A percentile compares a stretch with the other conserved stretches of the same genome.
phyloP scores from a whole-genome alignment of 345 rosid genomes.

The Salix dunnii region DNA sequence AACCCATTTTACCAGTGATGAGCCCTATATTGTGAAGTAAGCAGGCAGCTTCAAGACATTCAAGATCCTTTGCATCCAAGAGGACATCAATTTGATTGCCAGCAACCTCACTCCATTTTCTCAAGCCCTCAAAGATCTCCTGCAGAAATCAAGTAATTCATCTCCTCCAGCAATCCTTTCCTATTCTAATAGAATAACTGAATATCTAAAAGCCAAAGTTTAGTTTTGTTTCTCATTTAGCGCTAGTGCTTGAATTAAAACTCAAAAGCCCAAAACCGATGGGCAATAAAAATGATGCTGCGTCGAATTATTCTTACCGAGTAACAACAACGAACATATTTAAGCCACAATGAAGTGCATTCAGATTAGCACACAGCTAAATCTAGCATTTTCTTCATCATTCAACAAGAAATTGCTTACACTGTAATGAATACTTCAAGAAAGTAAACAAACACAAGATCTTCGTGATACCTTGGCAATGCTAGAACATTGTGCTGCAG shows the following conservation, averaged over 20 bases:
- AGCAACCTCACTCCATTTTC: slow-evolving; percentile 36
- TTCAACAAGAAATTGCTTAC: not conserved
- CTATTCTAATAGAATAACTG: not conserved
- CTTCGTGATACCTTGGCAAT: slow-evolving; percentile 47
- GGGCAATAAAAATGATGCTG: not conserved
- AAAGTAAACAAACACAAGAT: not conserved
- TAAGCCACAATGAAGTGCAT: not conserved
- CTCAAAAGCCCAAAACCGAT: not conserved
- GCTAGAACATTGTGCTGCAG: slow-evolving; percentile 49
- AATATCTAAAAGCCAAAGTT: not conserved
- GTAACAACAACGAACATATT: not conserved
- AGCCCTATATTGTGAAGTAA: slow-evolving; percentile 66
- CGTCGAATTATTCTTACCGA: not conserved
- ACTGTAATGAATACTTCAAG: not conserved
- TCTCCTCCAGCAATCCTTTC: not conserved
- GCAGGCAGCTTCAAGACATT: slow-evolving; percentile 73
- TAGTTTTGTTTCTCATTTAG: not conserved
- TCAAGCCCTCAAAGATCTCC: slow-evolving; percentile 59
- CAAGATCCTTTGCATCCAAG: slow-evolving; percentile 53
- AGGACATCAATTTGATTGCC: slow-evolving; percentile 20
- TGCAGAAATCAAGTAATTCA: slow-evolving; percentile 24
- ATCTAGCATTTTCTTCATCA: not conserved
- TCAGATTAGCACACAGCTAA: not conserved
- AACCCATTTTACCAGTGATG: slow-evolving; percentile 56
- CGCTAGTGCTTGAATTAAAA: not conserved